Evolutionary conservation across 192 early-diverging fungal genomes (phyloP).

Genomic region (Geosiphon pyriformis): DNA sequence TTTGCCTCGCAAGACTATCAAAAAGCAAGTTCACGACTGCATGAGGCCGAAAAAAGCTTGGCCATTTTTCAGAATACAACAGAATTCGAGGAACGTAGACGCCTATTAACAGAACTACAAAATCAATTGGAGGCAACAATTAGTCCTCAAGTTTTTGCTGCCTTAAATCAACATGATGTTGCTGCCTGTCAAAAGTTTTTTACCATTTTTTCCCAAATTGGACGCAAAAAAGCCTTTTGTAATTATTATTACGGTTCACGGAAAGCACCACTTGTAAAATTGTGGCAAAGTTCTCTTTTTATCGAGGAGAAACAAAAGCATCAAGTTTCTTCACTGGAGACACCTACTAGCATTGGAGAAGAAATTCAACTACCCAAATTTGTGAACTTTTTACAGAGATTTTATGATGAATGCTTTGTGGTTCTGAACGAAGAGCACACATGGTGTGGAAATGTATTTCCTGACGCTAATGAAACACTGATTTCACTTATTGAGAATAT

Average conservation of each 20-base stretch:
- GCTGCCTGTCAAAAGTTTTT: conserved; percentile 45
- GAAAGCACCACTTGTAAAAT: conserved; percentile 37
- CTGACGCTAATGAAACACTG: conserved; percentile 40
- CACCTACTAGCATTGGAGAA: background rate
- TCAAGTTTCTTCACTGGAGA: background rate
- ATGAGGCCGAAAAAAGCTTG: conserved; percentile 58
- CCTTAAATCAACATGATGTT: conserved; percentile 54
- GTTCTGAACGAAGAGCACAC: conserved; percentile 52
- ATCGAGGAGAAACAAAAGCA: conserved; percentile 1
- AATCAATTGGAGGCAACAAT: conserved; percentile 56
- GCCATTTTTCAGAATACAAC: conserved; percentile 59
- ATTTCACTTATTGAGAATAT: conserved; percentile 46
- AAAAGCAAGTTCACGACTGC: conserved; percentile 52
- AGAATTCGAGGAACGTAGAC: conserved; percentile 59
- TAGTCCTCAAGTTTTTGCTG: conserved; percentile 43
- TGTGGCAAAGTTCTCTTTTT: conserved; percentile 37
- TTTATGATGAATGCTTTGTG: conserved; percentile 49
- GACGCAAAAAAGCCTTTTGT: conserved; percentile 50
- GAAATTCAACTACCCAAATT: conserved; percentile 21
- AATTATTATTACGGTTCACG: conserved; percentile 52
- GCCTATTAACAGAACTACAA: conserved; percentile 48
- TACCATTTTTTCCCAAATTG: conserved; percentile 55
- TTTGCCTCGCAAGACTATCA: conserved; percentile 58
- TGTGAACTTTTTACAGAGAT: conserved; percentile 36
- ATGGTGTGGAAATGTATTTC: conserved; percentile 54